Conservation (phyloP, 148 eudicot species). For the Fagopyrum tataricum region DNA sequence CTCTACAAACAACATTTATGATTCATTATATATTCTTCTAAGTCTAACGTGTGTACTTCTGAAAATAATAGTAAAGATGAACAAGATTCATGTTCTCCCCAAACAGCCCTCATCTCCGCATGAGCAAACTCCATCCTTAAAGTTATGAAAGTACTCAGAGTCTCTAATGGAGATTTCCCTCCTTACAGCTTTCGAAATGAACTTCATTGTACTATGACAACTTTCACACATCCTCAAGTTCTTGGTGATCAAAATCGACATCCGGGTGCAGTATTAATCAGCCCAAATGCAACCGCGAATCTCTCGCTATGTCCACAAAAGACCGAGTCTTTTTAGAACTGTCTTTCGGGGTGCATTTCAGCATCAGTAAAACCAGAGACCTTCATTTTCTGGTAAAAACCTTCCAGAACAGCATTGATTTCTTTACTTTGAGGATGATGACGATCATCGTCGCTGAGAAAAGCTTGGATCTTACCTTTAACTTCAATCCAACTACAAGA, state of each 20-base stretch:
- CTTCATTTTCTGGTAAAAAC: constrained; percentile 64
- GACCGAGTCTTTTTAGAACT: constrained; percentile 73
- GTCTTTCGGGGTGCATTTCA: constrained; percentile 26
- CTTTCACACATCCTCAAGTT: constrained; percentile 79
- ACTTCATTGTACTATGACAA: constrained; percentile 67
- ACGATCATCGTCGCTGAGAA: constrained; percentile 69
- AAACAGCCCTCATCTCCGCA: constrained; percentile 66
- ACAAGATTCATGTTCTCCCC: constrained; percentile 21
- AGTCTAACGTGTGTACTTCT: neutral
- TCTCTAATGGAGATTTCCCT: constrained; percentile 86
- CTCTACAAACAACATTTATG: neutral
- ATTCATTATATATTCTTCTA: neutral
- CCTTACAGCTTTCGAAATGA: constrained; percentile 66
- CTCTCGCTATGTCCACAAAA: constrained; percentile 94
- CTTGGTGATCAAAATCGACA: constrained; percentile 78
- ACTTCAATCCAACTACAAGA: constrained; percentile 97
- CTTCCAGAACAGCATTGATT: constrained; percentile 51
- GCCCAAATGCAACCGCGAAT: constrained; percentile 71
- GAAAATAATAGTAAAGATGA: neutral
- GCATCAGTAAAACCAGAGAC: constrained; percentile 24
- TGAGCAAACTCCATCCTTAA: constrained; percentile 83
- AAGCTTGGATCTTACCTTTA: constrained; percentile 84
- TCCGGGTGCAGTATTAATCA: constrained; percentile 71
- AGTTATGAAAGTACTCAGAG: constrained; percentile 69
- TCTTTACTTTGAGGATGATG: constrained; percentile 68